Evolutionary conservation across 179 eudicot species (phyloP).

Genomic region (Patellifolia procumbens): DNA sequence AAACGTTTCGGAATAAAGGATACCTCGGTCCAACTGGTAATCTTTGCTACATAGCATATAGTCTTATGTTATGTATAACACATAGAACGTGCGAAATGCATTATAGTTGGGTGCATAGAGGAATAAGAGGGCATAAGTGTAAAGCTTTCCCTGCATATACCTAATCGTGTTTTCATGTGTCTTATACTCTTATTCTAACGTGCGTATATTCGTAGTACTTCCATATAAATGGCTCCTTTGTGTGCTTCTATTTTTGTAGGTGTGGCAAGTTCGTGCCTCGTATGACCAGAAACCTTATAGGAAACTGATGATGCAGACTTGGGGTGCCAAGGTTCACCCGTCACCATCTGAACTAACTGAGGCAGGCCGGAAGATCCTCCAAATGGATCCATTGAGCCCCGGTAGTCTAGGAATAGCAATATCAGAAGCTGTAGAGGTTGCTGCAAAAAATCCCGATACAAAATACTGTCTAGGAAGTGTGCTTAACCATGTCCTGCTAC

Average conservation of each 20-base stretch:
- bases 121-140: neutral
- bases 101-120: neutral
- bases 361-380: constrained; percentile 67
- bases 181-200: neutral
- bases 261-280: constrained; percentile 98
- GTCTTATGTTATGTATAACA: neutral
- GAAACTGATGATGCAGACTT: constrained; percentile 95
- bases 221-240: neutral
- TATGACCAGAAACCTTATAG: constrained; percentile 95
- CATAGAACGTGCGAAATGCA: neutral
- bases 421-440: constrained; percentile 95
- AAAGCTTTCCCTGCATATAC: neutral
- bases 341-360: constrained; percentile 85
- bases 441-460: constrained; percentile 64
- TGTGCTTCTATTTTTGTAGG: constrained; percentile 40
- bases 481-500: constrained; percentile 88
- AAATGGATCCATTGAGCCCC: constrained; percentile 69
- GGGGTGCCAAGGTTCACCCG: constrained; percentile 95
- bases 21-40: too few species aligned
- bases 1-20: too few species aligned
- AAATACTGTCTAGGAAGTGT: constrained; percentile 97
- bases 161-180: neutral
- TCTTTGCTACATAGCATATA: too few species aligned
- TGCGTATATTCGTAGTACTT: neutral
- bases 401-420: constrained; percentile 97